Evolutionary conservation across 225 moss, liverwort and hornwort genomes (phyloP).

Genomic region (Pseudoscleropodium purum): DNA sequence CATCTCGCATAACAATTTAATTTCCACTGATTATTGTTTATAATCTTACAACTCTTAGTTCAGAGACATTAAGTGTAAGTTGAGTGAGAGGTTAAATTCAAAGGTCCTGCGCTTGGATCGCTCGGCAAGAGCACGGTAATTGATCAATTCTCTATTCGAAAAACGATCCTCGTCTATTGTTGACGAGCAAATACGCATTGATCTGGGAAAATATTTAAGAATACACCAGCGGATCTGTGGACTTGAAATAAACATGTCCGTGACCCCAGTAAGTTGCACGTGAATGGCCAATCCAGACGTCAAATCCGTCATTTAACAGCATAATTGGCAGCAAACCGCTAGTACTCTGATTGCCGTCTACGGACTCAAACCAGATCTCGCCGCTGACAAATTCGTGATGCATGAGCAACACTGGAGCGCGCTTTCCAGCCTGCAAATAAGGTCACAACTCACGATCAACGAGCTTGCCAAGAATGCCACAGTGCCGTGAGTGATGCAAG

Average conservation of each 20-base stretch:
- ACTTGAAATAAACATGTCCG: constrained; percentile 13
- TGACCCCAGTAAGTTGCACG: constrained; percentile 60
- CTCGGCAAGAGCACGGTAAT: background rate
- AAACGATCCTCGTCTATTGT: background rate
- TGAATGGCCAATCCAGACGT: constrained; percentile 65
- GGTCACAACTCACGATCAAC: background rate
- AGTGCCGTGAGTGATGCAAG: background rate
- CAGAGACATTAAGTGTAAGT: background rate
- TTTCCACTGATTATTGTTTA: too few species aligned
- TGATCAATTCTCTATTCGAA: background rate
- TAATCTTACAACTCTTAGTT: background rate
- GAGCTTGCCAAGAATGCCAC: background rate
- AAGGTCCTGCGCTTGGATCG: background rate
- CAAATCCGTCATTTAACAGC: constrained; percentile 48
- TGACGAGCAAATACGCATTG: background rate
- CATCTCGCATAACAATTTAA: too few species aligned
- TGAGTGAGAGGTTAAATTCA: background rate
- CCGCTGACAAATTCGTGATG: constrained; percentile 56
- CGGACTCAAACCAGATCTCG: constrained; percentile 32
- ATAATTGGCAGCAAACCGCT: constrained; percentile 36
- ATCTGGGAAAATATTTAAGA: background rate
- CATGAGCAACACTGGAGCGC: constrained; percentile 43
- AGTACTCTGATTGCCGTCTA: background rate
- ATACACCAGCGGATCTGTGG: constrained; percentile 4
- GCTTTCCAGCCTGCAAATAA: constrained; percentile 2